Base-by-base conservation (phyloP, 768 basidiomycete species). In the Naganishia vaughanmartiniae region DNA sequence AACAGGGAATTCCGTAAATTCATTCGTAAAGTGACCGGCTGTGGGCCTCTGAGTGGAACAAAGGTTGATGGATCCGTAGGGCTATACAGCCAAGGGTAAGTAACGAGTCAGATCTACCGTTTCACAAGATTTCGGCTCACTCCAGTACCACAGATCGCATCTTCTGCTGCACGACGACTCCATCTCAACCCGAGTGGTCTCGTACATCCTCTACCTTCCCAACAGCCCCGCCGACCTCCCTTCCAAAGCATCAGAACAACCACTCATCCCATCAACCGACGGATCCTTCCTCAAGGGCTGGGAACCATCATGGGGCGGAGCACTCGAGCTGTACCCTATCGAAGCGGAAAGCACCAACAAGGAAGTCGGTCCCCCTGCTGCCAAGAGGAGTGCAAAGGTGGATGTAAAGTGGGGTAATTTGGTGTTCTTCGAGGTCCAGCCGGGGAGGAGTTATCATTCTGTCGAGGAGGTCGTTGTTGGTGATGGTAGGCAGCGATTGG, bases 151-250 rank as follows among this genome's bases (percentile, higher is more conserved):
- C 56, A 79, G 78, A 33, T 82, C 81, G 21, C 81, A 98, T 82
- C 86, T 98, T 12, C 88, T 98, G 76, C 92, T 95, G 81, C 95
- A 98, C 84, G 95, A 98, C 87, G 95, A 98, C 80, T 94, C 95
- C 30, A 97, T 97, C 78, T 93, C 93, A 72, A 87, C 92, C 10
- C 89, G 95, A 30, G 87, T 92, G 51, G 90, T 97, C 66, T 94
- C 92, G 0, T 98, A 95, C 84, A 95, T 98, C 82, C 88, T 97
- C 58, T 98, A 98, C 83, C 90, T 97, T 86, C 94, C 94, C 42
- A 78, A 79, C 72, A 80, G 79, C 15, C 79, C 79, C 26, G 6
- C 67, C 34, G 57, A 67, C 28, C 54, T 58, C 17, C 54, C 73
- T 2, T 56, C 72, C 69, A 74, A 76, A 1, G 24, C 70, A 85